These are phyloP conservation scores for Barnettozyma siamensis DNA, from an alignment of 805 yeast species.

Conservation along the genomic window DNA sequence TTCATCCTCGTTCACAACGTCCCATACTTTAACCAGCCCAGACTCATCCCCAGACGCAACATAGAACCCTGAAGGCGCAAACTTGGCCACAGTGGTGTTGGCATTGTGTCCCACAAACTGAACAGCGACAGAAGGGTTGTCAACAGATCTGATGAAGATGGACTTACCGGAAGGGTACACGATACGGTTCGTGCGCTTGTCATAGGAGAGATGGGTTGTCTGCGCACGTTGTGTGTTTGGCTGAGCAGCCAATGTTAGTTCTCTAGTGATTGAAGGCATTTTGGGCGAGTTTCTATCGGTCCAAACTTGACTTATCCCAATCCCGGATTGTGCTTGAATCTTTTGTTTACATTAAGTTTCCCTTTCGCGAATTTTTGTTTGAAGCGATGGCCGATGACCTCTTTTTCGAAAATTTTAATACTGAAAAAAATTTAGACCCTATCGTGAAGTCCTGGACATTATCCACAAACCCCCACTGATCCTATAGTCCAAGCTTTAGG, in stretches of 20 bases:
- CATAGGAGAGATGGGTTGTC: constrained; percentile 71
- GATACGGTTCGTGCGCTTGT: constrained; percentile 57
- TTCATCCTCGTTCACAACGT: constrained; percentile 44
- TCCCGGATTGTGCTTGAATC: no score
- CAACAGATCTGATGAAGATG: constrained; percentile 54
- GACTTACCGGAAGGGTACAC: constrained; percentile 79
- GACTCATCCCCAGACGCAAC: constrained; percentile 87
- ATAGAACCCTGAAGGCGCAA: constrained; percentile 86
- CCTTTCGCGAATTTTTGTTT: no score
- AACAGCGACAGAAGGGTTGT: constrained; percentile 13
- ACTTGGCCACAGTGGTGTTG: constrained; percentile 75
- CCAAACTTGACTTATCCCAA: no score
- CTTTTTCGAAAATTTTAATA: no score
- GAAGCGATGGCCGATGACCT: no score
- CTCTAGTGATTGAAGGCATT: constrained; percentile 21
- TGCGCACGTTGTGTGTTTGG: constrained; percentile 73
- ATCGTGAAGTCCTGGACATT: not conserved
- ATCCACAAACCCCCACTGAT: not conserved
- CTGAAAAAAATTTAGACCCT: no score
- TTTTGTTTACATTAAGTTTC: no score
- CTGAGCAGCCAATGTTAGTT: constrained; percentile 58
- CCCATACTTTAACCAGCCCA: constrained; percentile 93
- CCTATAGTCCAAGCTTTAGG: not conserved
- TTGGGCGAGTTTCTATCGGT: no score
- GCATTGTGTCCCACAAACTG: constrained; percentile 72